phyloP scores from a whole-genome alignment of 2,329 filamentous ascomycete genomes.

The Westerdykella sp. region DNA sequence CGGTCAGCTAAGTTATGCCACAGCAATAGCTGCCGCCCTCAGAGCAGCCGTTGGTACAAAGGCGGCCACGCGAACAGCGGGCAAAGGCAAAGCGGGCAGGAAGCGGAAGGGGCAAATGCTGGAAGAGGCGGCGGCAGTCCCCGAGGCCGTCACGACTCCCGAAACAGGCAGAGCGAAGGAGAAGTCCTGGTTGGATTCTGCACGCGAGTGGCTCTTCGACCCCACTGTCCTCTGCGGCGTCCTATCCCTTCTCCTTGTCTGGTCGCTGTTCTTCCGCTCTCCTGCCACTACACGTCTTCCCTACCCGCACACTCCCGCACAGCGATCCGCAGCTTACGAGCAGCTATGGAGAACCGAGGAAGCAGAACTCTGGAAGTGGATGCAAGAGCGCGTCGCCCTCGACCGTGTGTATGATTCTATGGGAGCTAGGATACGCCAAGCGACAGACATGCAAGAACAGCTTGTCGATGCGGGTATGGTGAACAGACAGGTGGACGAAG shows the following conservation, averaged over 20 bases:
- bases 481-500: constrained; percentile 68
- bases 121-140: constrained; percentile 37
- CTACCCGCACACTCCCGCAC: constrained; percentile 44
- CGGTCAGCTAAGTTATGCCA: constrained; percentile 77
- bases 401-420: constrained; percentile 43
- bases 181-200: constrained; percentile 47
- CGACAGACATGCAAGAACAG: constrained; percentile 46
- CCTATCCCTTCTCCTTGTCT: constrained; percentile 52
- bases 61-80: constrained; percentile 44
- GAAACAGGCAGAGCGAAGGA: constrained; percentile 20
- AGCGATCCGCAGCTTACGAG: constrained; percentile 77
- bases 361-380: constrained; percentile 85
- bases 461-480: constrained; percentile 59
- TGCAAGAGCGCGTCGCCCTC: constrained; percentile 77
- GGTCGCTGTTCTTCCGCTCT: constrained; percentile 29
- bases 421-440: constrained; percentile 17
- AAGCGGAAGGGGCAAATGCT: constrained; percentile 51
- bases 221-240: constrained; percentile 66
- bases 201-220: constrained; percentile 59
- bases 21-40: constrained; percentile 68
- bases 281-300: constrained; percentile 30
- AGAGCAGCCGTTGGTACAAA: constrained; percentile 66
- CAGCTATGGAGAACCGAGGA: constrained; percentile 89
- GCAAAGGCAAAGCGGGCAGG: constrained; percentile 49
- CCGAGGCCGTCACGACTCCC: constrained; percentile 9